Conservation (phyloP, 2,329 filamentous ascomycete species). For the Colletotrichum sojae region DNA sequence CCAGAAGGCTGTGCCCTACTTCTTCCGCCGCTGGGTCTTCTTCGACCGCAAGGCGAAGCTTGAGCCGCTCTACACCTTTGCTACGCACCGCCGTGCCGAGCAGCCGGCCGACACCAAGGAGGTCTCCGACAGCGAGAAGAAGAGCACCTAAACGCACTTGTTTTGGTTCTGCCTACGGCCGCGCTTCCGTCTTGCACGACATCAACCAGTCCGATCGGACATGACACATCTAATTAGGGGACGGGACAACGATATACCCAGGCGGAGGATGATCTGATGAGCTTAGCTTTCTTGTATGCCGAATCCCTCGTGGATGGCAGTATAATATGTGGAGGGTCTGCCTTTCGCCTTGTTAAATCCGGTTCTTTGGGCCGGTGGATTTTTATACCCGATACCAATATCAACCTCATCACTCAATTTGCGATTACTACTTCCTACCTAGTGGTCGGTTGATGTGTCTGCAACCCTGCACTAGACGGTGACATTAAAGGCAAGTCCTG, state of each 20-base stretch:
- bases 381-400: conserved; percentile 11
- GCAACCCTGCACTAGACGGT: no score
- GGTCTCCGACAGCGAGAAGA: conserved; percentile 38
- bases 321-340: not conserved
- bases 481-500: no score
- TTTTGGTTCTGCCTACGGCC: not conserved
- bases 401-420: not conserved
- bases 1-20: conserved; percentile 51
- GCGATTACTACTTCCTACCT: not conserved
- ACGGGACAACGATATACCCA: conserved; percentile 27
- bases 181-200: no score
- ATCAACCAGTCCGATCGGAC: not conserved
- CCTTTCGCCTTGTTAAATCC: not conserved
- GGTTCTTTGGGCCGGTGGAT: not conserved
- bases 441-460: not conserved
- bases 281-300: conserved; percentile 15
- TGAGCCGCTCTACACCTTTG: conserved; percentile 60
- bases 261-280: conserved; percentile 22
- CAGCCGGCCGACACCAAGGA: conserved; percentile 7
- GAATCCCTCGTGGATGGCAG: not conserved
- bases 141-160: conserved; percentile 1
- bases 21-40: conserved; percentile 48
- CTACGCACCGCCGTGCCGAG: conserved; percentile 39
- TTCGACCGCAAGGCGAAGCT: conserved; percentile 50
- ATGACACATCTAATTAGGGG: not conserved